Conservation (phyloP, 148 eudicot species). For the Nyssa sinensis region DNA sequence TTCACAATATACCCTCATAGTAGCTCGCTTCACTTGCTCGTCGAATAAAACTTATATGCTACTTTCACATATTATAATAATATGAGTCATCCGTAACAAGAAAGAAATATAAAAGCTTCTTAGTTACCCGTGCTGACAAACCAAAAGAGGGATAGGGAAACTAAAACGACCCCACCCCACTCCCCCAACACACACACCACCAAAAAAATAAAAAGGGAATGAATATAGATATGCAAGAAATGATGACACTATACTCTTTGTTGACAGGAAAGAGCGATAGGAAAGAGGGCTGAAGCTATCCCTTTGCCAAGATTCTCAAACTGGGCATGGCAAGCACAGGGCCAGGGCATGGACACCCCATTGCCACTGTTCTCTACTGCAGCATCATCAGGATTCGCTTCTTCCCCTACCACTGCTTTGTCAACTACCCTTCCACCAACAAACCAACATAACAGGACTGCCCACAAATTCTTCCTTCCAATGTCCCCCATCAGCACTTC, state of each 20-base stretch:
- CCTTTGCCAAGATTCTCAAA: slow-evolving; percentile 29
- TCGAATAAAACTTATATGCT: too few species aligned
- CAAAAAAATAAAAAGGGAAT: too few species aligned
- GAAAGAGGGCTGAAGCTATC: slow-evolving; percentile 26
- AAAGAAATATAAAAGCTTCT: too few species aligned
- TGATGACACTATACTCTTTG: not conserved
- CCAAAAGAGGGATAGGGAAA: too few species aligned
- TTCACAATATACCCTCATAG: too few species aligned
- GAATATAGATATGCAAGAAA: not conserved
- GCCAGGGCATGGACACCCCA: slow-evolving; percentile 25
- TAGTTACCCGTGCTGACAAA: too few species aligned
- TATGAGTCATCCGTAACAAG: not conserved
- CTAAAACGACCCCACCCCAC: too few species aligned
- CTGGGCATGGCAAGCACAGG: slow-evolving; percentile 35
- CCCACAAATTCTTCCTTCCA: slow-evolving; percentile 15
- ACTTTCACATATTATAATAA: too few species aligned
- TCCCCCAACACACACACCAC: too few species aligned
- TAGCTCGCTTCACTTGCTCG: too few species aligned
- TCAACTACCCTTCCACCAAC: slow-evolving; percentile 19
- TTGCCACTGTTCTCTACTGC: slow-evolving; percentile 48
- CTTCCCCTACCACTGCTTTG: slow-evolving; percentile 27
- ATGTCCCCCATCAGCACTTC: slow-evolving; percentile 19
- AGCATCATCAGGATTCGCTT: slow-evolving; percentile 98
- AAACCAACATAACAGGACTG: slow-evolving; percentile 16
- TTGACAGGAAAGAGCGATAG: slow-evolving; percentile 31